Conservation (phyloP, 148 eudicot species). For the Cornus suecica region DNA sequence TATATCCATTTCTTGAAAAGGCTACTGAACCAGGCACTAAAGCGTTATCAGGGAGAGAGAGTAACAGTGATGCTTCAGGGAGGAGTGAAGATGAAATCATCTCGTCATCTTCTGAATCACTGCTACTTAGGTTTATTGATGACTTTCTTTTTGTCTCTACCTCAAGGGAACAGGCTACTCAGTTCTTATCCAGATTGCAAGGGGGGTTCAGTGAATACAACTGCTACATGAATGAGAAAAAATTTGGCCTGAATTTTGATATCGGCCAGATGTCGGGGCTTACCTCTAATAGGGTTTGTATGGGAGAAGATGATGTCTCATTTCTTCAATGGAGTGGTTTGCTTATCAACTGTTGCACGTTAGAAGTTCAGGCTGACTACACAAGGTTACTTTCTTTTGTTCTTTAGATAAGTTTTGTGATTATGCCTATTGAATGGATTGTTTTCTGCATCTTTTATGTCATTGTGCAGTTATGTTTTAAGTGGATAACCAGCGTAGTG, state of each 20-base stretch:
- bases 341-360: slow-evolving; percentile 67
- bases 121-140: slow-evolving; percentile 77
- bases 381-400: slow-evolving; percentile 41
- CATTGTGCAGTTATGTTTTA: not conserved
- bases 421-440: not conserved
- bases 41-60: slow-evolving; percentile 14
- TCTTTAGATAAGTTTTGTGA: not conserved
- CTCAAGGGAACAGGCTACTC: slow-evolving; percentile 61
- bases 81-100: slow-evolving; percentile 12
- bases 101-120: slow-evolving; percentile 26
- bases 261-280: slow-evolving; percentile 16
- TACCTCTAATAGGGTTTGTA: slow-evolving; percentile 38
- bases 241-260: slow-evolving; percentile 69
- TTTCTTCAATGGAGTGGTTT: slow-evolving; percentile 93
- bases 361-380: slow-evolving; percentile 95
- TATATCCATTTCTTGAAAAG: slow-evolving; percentile 59
- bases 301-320: slow-evolving; percentile 52
- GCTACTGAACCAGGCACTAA: slow-evolving; percentile 14
- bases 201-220: slow-evolving; percentile 78
- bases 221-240: slow-evolving; percentile 75
- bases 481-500: not conserved
- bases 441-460: slow-evolving; percentile 2
- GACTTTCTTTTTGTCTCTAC: slow-evolving; percentile 82
- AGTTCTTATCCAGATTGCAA: slow-evolving; percentile 52
- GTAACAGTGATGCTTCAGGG: slow-evolving; percentile 2